Percentiles rank a stretch among this genome's conserved stretches.
Conservation (phyloP, 139 green algal species). For the Chlamydomonas sphaeroides region DNA sequence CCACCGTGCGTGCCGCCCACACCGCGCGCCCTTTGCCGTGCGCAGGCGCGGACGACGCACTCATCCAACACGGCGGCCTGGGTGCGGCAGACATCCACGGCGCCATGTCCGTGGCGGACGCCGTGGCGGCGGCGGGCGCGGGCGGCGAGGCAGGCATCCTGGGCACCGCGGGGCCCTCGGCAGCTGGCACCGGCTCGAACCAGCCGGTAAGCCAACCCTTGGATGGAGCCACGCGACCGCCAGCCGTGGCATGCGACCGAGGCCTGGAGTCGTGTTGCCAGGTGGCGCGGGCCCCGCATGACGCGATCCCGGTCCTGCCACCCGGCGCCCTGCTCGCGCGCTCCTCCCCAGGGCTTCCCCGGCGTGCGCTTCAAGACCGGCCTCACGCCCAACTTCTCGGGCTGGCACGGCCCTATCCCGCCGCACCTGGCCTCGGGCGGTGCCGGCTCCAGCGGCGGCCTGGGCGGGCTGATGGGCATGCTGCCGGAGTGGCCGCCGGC, state of each 20-base stretch:
- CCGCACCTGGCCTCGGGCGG: background rate
- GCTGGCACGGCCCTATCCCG: slow-evolving; percentile 26
- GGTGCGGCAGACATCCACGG: slow-evolving; percentile 52
- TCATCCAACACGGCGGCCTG: slow-evolving; percentile 52
- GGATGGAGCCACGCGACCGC: too few relatives aligned
- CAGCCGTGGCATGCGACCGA: too few relatives aligned
- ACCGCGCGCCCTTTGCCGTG: too few relatives aligned
- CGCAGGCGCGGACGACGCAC: slow-evolving; percentile 43
- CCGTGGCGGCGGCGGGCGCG: slow-evolving; percentile 22
- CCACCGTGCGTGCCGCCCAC: too few relatives aligned
- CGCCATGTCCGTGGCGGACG: slow-evolving; percentile 57
- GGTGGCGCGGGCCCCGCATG: too few relatives aligned
- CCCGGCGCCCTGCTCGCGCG: too few relatives aligned
- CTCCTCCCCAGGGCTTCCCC: too few relatives aligned
- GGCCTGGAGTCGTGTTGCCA: too few relatives aligned
- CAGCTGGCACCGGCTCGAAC: too few relatives aligned
- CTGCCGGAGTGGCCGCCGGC: slow-evolving; percentile 60
- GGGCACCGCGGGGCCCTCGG: too few relatives aligned
- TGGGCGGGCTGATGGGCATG: background rate
- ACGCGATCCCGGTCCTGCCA: too few relatives aligned
- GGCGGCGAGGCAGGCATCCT: background rate
- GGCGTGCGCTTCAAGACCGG: slow-evolving; percentile 23
- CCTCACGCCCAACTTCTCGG: slow-evolving; percentile 37
- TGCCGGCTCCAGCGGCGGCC: background rate
- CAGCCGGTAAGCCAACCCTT: too few relatives aligned